Percentiles rank a stretch among this genome's conserved stretches.
Conservation (phyloP, 2,329 filamentous ascomycete species). For the Fusarium pseudoanthophilum region DNA sequence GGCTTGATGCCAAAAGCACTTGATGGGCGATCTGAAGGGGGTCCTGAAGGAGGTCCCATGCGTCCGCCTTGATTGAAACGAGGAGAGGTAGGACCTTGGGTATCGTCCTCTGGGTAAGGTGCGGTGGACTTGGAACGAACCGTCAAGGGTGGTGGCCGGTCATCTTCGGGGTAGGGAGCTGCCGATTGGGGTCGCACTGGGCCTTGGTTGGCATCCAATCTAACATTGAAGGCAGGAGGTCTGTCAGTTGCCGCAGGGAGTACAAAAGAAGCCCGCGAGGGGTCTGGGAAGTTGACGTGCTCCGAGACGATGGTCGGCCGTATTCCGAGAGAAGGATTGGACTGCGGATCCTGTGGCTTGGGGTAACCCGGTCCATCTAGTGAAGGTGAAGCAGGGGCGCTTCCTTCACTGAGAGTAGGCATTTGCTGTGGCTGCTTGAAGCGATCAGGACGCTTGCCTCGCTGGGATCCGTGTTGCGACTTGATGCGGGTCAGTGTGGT, state of each 20-base stretch:
- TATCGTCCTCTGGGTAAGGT: slow-evolving; percentile 76
- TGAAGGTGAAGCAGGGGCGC: slow-evolving; percentile 45
- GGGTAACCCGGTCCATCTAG: slow-evolving; percentile 33
- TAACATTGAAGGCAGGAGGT: slow-evolving; percentile 63
- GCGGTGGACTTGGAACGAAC: slow-evolving; percentile 61
- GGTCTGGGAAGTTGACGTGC: slow-evolving; percentile 59
- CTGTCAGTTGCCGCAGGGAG: slow-evolving; percentile 49
- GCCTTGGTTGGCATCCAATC: slow-evolving; percentile 52
- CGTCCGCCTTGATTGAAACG: slow-evolving; percentile 61
- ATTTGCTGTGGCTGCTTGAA: slow-evolving; percentile 63
- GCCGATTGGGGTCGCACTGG: slow-evolving; percentile 62
- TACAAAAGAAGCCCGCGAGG: slow-evolving; percentile 54
- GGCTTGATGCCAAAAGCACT: slow-evolving; percentile 67
- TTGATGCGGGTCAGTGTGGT: slow-evolving; percentile 90
- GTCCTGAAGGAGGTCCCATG: slow-evolving; percentile 59
- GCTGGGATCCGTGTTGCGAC: slow-evolving; percentile 77
- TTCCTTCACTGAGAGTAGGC: slow-evolving; percentile 62
- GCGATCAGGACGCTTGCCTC: slow-evolving; percentile 69
- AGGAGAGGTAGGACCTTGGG: slow-evolving; percentile 48
- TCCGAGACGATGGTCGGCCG: slow-evolving; percentile 54
- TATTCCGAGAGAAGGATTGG: slow-evolving; percentile 54
- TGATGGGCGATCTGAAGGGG: slow-evolving; percentile 59
- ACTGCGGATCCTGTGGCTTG: slow-evolving; percentile 36
- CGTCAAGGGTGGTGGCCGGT: slow-evolving; percentile 64
- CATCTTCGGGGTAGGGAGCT: slow-evolving; percentile 78